phyloP scores from a whole-genome alignment of 106 monocot genomes.

The Platanthera guangdongensis region DNA sequence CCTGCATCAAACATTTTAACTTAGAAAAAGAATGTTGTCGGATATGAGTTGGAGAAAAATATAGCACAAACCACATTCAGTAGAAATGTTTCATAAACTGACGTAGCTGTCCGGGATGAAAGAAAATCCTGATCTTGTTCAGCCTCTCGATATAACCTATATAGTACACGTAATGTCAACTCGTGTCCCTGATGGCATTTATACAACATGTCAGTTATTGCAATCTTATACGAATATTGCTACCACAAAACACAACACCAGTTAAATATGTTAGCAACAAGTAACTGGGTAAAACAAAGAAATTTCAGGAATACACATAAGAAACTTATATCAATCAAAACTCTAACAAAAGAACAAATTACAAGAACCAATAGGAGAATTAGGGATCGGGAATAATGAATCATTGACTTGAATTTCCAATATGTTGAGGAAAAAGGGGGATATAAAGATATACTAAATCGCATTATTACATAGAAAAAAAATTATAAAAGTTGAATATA shows the following conservation, averaged over 20 bases:
- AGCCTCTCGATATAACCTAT: conserved; percentile 76
- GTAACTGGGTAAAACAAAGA: not conserved
- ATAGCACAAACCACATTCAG: conserved; percentile 42
- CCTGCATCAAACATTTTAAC: conserved; percentile 24
- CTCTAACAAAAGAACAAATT: not conserved
- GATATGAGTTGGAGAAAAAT: conserved; percentile 4
- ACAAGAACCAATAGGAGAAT: not conserved
- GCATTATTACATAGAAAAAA: too few relatives aligned
- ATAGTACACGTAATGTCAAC: conserved; percentile 82
- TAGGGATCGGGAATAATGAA: not conserved
- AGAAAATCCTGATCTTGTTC: conserved; percentile 97
- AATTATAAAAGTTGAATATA: too few relatives aligned
- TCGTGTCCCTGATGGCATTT: conserved; percentile 79
- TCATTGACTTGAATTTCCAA: too few relatives aligned
- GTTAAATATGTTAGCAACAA: not conserved
- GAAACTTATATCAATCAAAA: not conserved
- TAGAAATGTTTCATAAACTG: conserved; percentile 93
- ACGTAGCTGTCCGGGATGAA: conserved; percentile 81
- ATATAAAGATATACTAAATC: too few relatives aligned
- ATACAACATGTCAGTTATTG: conserved; percentile 13
- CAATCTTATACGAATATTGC: not conserved
- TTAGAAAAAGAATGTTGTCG: not conserved
- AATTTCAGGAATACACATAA: not conserved
- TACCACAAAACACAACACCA: not conserved
- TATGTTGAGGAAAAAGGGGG: too few relatives aligned